Evolutionary conservation across 139 green algal genomes (phyloP), one percentile per base, ranked within the genome.

Genomic region (Picochlorum sp.): DNA sequence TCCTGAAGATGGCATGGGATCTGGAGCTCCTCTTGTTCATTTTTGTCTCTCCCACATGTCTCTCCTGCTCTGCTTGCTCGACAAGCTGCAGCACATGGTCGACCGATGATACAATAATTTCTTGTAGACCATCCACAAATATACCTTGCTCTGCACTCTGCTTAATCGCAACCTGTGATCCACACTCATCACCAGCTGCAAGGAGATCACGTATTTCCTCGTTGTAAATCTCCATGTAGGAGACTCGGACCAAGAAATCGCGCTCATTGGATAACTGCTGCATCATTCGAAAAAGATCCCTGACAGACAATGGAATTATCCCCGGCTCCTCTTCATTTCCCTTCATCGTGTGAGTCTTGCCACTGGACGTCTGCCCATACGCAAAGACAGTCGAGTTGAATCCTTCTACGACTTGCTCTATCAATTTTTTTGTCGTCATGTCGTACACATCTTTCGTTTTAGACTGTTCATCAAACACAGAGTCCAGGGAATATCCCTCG

Each of bases 201-300:
- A 98, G 78, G 45, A 98, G 80, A 73, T 98, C 92, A 28, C 92
- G 90, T 37, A 98, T 89, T 55, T 97, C 86, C 77, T 98, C 92
- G 65, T 98, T 98, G 84, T 98, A 98, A 11, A 97, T 84, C 98
- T 94, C 78, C 47, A 98, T 91, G 72, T 98, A 97, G 0, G 92
- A 98, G 4, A 97, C 87, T 16, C 92, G 86, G 30, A 97, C 18
- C 34, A 97, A 77, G 74, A 92, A 98, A 65, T 97, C 87, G 21
- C 30, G 13, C 13, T 59, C 51, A 38, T 15, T 18, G 11, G 51
- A 30, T 20, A 26, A 1, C 20, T 59, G n/a, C 14, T 30, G 62
- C 45, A 95, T 95, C 13, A 84, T 70, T 16, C 73, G 24, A 63
- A 97, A 96, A n/a, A 92, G 74, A 16, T 94, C 84, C 4, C 55